These are phyloP conservation scores for Botrytis byssoidea DNA, from an alignment of 2,329 filamentous ascomycete genomes.

Conservation along the genomic window DNA sequence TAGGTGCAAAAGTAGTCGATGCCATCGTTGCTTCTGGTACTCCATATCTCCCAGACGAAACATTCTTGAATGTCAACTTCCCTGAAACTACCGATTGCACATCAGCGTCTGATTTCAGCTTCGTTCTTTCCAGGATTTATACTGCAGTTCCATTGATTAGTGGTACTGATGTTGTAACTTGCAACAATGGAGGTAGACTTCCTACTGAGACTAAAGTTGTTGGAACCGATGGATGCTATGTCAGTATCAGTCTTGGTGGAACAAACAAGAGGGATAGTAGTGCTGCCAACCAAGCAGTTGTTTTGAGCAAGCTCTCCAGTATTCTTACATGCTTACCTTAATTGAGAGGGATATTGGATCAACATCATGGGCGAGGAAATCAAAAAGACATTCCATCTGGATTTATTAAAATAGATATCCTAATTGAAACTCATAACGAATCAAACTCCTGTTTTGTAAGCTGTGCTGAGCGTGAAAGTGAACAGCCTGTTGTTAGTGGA, in stretches of 20 bases:
- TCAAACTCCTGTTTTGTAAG: background rate
- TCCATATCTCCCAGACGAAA: background rate
- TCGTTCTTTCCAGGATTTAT: conserved; percentile 11
- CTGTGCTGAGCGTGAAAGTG: background rate
- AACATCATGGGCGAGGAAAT: background rate
- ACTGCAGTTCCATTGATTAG: background rate
- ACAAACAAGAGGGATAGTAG: conserved; percentile 12
- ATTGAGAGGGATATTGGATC: background rate
- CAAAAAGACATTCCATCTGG: background rate
- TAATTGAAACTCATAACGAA: background rate
- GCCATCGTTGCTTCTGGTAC: background rate
- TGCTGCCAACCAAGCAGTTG: background rate
- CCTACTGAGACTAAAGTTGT: conserved; percentile 1
- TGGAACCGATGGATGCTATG: conserved; percentile 10
- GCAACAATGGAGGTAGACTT: conserved; percentile 13
- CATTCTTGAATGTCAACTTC: conserved; percentile 6
- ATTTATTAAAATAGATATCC: background rate
- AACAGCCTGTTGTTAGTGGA: background rate
- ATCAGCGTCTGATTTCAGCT: conserved; percentile 1
- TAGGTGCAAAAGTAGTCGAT: background rate
- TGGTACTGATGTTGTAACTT: conserved; percentile 1
- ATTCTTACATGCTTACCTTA: conserved; percentile 10
- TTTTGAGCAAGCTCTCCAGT: conserved; percentile 7
- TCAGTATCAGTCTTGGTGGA: conserved; percentile 18
- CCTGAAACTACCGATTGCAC: background rate